These are phyloP conservation scores for Erodium maritimum DNA, from an alignment of 345 rosid species.

Conservation along the genomic window DNA sequence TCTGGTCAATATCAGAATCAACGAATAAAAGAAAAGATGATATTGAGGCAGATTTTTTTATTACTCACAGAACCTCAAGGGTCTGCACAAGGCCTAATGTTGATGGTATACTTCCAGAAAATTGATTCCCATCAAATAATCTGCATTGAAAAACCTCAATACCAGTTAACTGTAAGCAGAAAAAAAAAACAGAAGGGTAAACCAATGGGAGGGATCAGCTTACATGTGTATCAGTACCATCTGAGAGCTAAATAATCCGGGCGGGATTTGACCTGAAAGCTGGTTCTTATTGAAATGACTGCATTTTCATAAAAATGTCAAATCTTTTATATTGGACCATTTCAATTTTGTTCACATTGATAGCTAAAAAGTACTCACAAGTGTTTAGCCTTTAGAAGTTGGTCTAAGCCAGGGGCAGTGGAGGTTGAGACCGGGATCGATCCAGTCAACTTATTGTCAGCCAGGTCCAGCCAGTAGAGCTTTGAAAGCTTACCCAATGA, in stretches of 20 bases:
- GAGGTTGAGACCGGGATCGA: slow-evolving; percentile 53
- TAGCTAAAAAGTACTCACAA: slow-evolving; percentile 43
- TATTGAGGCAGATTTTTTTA: slow-evolving; percentile 1
- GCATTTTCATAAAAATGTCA: slow-evolving; percentile 17
- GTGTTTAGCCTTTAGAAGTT: slow-evolving; percentile 65
- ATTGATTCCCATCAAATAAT: slow-evolving; percentile 65
- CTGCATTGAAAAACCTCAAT: slow-evolving; percentile 21
- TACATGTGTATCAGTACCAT: slow-evolving; percentile 88
- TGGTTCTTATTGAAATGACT: slow-evolving; percentile 94
- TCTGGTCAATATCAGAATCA: neutral
- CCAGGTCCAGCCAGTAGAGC: slow-evolving; percentile 77
- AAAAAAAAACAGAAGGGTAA: neutral
- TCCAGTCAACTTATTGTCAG: slow-evolving; percentile 80
- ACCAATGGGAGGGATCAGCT: slow-evolving; percentile 17
- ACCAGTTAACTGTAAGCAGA: slow-evolving; percentile 1
- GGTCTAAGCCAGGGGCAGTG: slow-evolving; percentile 60
- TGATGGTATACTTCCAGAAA: slow-evolving; percentile 58
- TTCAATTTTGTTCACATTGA: neutral
- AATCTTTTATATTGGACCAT: neutral
- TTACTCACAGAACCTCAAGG: slow-evolving; percentile 98
- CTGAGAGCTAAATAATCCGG: slow-evolving; percentile 47
- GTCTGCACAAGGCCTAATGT: slow-evolving; percentile 60
- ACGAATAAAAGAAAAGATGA: neutral
- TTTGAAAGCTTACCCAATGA: slow-evolving; percentile 71
- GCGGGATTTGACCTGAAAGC: slow-evolving; percentile 71